Conservation (phyloP, 306 rosid genomes). For the Notholithocarpus densiflorus region DNA sequence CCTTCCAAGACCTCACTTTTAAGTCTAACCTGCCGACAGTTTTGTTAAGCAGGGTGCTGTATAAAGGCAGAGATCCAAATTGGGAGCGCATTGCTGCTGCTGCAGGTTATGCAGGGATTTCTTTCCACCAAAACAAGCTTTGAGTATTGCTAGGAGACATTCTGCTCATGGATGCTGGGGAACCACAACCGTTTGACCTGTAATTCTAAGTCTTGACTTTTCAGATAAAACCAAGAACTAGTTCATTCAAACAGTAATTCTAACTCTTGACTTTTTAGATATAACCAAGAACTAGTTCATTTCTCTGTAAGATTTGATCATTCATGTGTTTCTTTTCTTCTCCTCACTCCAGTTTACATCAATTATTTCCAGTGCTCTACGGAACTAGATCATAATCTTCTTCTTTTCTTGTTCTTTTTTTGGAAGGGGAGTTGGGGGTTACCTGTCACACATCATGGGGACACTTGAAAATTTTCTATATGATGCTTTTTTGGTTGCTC, state of each 20-base stretch:
- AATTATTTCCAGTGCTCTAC: not conserved
- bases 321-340: not conserved
- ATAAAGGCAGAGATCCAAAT: conserved; percentile 89
- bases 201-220: conserved; percentile 18
- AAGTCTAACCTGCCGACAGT: conserved; percentile 6
- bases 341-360: not conserved
- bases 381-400: too few species aligned
- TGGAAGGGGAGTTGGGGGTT: too few species aligned
- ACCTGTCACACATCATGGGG: not conserved
- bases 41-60: conserved; percentile 64
- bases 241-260: too few species aligned
- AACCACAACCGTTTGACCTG: conserved; percentile 80
- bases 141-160: conserved; percentile 72
- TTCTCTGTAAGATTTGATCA: too few species aligned
- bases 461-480: not conserved
- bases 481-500: not conserved
- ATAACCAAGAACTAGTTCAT: too few species aligned
- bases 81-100: conserved; percentile 96
- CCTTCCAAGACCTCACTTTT: conserved; percentile 2
- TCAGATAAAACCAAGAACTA: not conserved
- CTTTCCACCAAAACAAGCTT: conserved; percentile 67
- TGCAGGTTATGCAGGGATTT: conserved; percentile 82
- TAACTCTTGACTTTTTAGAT: too few species aligned
- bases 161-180: conserved; percentile 77
- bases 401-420: too few species aligned